Evolutionary conservation across 768 basidiomycete genomes (phyloP).

Genomic region (Suillus americanus): DNA sequence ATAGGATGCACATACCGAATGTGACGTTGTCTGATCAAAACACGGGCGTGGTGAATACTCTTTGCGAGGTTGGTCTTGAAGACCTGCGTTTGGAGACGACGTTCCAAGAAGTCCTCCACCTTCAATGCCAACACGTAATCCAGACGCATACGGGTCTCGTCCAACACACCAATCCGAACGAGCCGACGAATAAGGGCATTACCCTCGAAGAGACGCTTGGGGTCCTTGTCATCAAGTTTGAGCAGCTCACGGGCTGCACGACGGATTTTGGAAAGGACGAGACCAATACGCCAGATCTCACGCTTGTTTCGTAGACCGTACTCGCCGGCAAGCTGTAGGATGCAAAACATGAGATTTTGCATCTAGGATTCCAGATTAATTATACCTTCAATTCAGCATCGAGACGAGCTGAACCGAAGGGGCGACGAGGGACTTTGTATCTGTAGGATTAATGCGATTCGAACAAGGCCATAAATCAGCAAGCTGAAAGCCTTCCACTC

Average conservation of each 20-base stretch:
- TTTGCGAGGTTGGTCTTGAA: constrained; percentile 99
- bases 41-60: constrained; percentile 97
- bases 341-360: constrained; percentile 7
- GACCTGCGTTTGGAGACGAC: constrained; percentile 97
- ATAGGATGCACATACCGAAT: constrained; percentile 68
- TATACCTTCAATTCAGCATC: constrained; percentile 97
- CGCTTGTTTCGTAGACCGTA: constrained; percentile 99
- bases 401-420: constrained; percentile 97
- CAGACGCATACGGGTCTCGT: constrained; percentile 98
- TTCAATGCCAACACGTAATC: constrained; percentile 99
- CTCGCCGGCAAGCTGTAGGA: constrained; percentile 90
- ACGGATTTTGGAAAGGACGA: constrained; percentile 98
- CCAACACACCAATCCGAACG: constrained; percentile 99
- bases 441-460: constrained; percentile 59
- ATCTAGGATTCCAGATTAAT: background rate
- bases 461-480: constrained; percentile 44
- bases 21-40: constrained; percentile 96
- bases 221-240: constrained; percentile 99
- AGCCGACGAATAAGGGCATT: constrained; percentile 95
- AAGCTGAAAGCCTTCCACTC: constrained; percentile 64
- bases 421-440: constrained; percentile 98
- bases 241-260: constrained; percentile 99
- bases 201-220: constrained; percentile 99
- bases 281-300: constrained; percentile 99
- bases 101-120: constrained; percentile 99